These are phyloP conservation scores for Entrophospora sp. DNA, from an alignment of 192 early-diverging fungal species.

Conservation along the genomic window DNA sequence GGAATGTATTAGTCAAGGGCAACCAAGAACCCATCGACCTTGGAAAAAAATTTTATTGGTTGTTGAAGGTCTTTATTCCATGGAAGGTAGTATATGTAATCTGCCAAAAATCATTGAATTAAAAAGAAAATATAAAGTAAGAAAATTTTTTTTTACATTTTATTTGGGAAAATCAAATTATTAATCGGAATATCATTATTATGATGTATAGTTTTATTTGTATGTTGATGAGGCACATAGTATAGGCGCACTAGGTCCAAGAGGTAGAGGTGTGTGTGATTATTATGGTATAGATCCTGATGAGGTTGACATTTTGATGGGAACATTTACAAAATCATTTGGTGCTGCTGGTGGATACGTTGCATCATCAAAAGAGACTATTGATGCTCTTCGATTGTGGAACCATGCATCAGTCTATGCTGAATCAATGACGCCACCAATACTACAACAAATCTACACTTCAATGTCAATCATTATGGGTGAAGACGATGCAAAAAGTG, in stretches of 20 bases:
- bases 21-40: constrained; percentile 93
- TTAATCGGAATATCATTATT: neutral
- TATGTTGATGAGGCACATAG: constrained; percentile 98
- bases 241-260: constrained; percentile 87
- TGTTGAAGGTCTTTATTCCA: constrained; percentile 94
- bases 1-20: constrained; percentile 86
- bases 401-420: constrained; percentile 83
- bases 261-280: constrained; percentile 93
- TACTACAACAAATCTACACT: constrained; percentile 84
- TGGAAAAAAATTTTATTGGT: constrained; percentile 99
- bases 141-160: too few relatives aligned
- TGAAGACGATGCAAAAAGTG: constrained; percentile 76
- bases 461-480: constrained; percentile 90
- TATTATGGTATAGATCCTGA: constrained; percentile 85
- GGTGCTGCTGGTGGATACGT: constrained; percentile 96
- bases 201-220: constrained; percentile 62
- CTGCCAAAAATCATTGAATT: constrained; percentile 82
- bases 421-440: constrained; percentile 77
- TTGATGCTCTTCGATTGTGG: constrained; percentile 72
- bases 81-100: constrained; percentile 91
- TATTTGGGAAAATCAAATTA: too few relatives aligned
- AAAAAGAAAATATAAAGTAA: constrained; percentile 81
- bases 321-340: constrained; percentile 97
- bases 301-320: constrained; percentile 93
- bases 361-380: constrained; percentile 57